Base-by-base conservation (phyloP, 257 asterid species). In the Solanum sejunctum region DNA sequence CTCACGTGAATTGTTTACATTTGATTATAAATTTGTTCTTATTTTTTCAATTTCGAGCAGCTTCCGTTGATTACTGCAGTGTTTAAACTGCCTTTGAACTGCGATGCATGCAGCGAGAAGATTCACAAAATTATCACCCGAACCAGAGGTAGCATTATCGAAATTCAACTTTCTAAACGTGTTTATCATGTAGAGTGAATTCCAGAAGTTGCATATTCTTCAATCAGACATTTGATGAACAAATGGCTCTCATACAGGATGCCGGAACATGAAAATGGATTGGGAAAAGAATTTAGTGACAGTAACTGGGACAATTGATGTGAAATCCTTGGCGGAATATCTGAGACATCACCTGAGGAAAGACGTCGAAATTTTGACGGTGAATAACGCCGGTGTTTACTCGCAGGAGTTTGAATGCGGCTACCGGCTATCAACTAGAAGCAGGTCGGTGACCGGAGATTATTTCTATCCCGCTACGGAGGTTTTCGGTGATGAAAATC, bases 301-400 rank as follows among this genome's bases (percentile, higher is more conserved):
- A 18, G 97, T 94, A 63, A 95, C 91, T 45, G 99, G 98, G 47
- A 90, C 99, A 51, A 91, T 95, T 84, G 99, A 94, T 89, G 91
- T 94, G 93, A 92, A 91, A 82, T 93, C 92, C 8, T 67, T 95
- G 80, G 95, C 89, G 1, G 93, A 87, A 80, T 57, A 82, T 71
- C 86, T 95, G 47, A 92, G 92, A 91, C 93, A 93, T 88, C 93
- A 87, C 84, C 61, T 93, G 77, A 93, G 92, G 85, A 91, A 86
- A 82, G 89, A 89, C 5, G 97, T 94, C 4, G 91, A 91, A 26
- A 88, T 94, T 4, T 82, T 93, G 26, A 94, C 93, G 4, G 87
- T 86, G 18, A 90, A 89, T 26, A 87, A 28, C 17, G 88, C 79
- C 17, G 79, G 87, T 1, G 81, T 72, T 6, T 41, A 39, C 54